Evolutionary conservation across 2,329 filamentous ascomycete genomes (phyloP).

Genomic region (Raffaelea ambrosiae): DNA sequence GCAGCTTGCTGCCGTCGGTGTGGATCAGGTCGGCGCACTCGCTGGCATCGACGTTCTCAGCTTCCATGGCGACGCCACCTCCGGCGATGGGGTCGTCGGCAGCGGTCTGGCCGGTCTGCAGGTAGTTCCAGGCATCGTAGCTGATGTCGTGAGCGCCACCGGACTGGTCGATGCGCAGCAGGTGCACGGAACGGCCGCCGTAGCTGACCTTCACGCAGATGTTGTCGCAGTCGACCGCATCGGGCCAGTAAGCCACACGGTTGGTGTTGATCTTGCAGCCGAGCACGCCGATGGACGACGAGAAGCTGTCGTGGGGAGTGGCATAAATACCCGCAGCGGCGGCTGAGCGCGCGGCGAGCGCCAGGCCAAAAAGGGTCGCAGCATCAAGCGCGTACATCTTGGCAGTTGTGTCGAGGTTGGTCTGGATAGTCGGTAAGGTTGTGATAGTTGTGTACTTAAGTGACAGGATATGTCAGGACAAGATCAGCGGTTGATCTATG

Average conservation of each 20-base stretch:
- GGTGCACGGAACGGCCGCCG: slow-evolving; percentile 40
- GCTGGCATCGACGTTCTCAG: slow-evolving; percentile 35
- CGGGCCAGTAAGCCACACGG: slow-evolving; percentile 54
- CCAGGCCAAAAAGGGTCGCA: background rate
- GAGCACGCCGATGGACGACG: slow-evolving; percentile 47
- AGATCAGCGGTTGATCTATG: too few species aligned
- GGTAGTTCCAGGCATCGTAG: slow-evolving; percentile 55
- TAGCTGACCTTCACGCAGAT: slow-evolving; percentile 47
- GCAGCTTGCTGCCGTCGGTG: slow-evolving; percentile 38
- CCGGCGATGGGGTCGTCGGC: slow-evolving; percentile 34
- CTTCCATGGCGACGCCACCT: slow-evolving; percentile 43
- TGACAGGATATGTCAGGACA: background rate
- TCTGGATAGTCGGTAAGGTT: background rate
- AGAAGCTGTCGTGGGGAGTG: slow-evolving; percentile 49
- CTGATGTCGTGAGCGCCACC: slow-evolving; percentile 47
- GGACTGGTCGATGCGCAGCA: slow-evolving; percentile 50
- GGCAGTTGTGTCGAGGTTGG: background rate
- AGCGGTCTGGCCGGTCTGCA: slow-evolving; percentile 41
- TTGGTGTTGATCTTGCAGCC: slow-evolving; percentile 54
- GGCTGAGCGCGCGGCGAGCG: slow-evolving; percentile 12
- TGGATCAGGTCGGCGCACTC: slow-evolving; percentile 43
- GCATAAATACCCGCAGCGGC: slow-evolving; percentile 21
- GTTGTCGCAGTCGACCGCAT: slow-evolving; percentile 41
- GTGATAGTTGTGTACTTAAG: background rate
- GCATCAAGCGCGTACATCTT: background rate